These are phyloP conservation scores for Fusarium graminum DNA, from an alignment of 2,329 filamentous ascomycete genomes.

Conservation along the genomic window DNA sequence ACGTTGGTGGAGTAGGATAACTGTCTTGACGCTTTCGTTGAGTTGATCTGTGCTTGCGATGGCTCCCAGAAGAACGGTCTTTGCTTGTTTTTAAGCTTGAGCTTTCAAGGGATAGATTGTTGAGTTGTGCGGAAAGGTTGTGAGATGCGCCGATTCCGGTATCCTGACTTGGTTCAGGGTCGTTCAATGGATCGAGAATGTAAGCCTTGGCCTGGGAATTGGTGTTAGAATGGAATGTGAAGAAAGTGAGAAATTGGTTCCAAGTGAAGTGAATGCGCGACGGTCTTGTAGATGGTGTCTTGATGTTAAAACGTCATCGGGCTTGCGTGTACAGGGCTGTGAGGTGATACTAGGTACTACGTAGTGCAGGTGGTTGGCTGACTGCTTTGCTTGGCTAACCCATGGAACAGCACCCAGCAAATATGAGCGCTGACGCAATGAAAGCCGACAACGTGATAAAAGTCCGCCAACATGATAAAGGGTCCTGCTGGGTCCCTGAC, in stretches of 20 bases:
- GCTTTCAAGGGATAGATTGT: constrained; percentile 35
- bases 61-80: constrained; percentile 9
- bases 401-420: constrained; percentile 29
- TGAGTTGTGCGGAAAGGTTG: constrained; percentile 41
- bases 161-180: constrained; percentile 75
- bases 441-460: constrained; percentile 32
- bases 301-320: constrained; percentile 36
- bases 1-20: constrained; percentile 65
- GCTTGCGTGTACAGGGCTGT: constrained; percentile 45
- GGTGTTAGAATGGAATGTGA: constrained; percentile 13
- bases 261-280: constrained; percentile 9
- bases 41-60: constrained; percentile 18
- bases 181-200: constrained; percentile 77
- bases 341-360: constrained; percentile 5
- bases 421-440: constrained; percentile 45
- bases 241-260: background rate
- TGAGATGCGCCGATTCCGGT: constrained; percentile 61
- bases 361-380: constrained; percentile 6
- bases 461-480: constrained; percentile 37
- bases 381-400: constrained; percentile 36
- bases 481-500: constrained; percentile 39
- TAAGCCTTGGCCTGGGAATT: constrained; percentile 70
- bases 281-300: constrained; percentile 15
- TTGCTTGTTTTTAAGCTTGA: constrained; percentile 26
- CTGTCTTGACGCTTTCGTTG: constrained; percentile 32